A percentile compares a stretch with the other conserved stretches of the same genome.
Conservation (phyloP, 108 stramenopile genomes). For the Poteriospumella lacustris region DNA sequence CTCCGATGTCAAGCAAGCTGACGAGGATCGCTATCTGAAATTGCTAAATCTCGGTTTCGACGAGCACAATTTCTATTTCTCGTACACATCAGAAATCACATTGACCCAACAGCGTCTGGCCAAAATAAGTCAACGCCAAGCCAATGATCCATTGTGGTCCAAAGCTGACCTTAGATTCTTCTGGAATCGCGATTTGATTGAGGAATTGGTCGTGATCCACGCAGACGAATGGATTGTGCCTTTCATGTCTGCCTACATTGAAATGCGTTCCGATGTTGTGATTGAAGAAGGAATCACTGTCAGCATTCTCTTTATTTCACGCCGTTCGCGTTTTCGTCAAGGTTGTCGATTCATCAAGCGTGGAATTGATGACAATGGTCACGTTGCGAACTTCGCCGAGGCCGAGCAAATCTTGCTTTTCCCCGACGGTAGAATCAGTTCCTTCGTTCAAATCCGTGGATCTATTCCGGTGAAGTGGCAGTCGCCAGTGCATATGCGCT, state of each 20-base stretch:
- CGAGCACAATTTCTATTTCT: constrained; percentile 50
- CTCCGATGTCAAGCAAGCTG: constrained; percentile 39
- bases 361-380: constrained; percentile 78
- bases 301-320: constrained; percentile 72
- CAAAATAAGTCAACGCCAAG: constrained; percentile 1
- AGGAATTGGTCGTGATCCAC: constrained; percentile 44
- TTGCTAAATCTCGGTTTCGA: constrained; percentile 40
- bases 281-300: constrained; percentile 38
- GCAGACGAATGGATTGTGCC: constrained; percentile 58
- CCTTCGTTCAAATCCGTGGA: constrained; percentile 80
- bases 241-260: constrained; percentile 81
- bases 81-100: constrained; percentile 49
- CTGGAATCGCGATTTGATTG: constrained; percentile 77
- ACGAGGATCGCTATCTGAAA: constrained; percentile 42
- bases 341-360: constrained; percentile 87
- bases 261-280: constrained; percentile 56
- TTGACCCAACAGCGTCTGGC: constrained; percentile 45
- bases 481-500: constrained; percentile 79
- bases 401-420: constrained; percentile 78
- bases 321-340: constrained; percentile 76
- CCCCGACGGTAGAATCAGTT: constrained; percentile 31
- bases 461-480: constrained; percentile 88
- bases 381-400: constrained; percentile 88
- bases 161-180: constrained; percentile 78
- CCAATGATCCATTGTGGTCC: constrained; percentile 8